A percentile compares a stretch with the other conserved stretches of the same genome.
Evolutionary conservation across 345 rosid genomes (phyloP).

Genomic region (Populus alba): DNA sequence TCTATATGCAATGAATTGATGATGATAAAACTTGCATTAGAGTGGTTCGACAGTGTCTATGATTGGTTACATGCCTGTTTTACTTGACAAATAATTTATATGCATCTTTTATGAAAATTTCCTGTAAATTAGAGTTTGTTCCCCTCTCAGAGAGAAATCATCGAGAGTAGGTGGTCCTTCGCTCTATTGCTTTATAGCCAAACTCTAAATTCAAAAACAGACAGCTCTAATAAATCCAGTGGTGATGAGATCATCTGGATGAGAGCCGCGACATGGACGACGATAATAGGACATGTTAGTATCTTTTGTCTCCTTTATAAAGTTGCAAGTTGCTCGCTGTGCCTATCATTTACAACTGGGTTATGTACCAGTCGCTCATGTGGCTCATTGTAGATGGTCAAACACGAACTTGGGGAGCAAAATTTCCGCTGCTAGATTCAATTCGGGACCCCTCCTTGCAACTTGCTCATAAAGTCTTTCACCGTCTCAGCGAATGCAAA

Average conservation of each 20-base stretch:
- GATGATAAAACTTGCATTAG: not conserved
- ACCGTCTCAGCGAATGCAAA: not conserved
- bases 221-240: not conserved
- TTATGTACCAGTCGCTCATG: not conserved
- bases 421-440: conserved; percentile 18
- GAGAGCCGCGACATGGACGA: not conserved
- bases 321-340: conserved; percentile 17
- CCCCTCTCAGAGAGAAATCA: not conserved
- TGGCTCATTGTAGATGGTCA: conserved; percentile 17
- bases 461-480: conserved; percentile 22
- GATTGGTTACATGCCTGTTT: not conserved
- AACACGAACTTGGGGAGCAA: not conserved
- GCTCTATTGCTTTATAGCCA: not conserved
- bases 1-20: not conserved
- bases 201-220: not conserved
- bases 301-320: not conserved
- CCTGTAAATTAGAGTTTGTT: not conserved
- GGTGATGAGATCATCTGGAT: conserved; percentile 8
- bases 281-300: not conserved
- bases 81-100: not conserved
- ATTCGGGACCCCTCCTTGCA: conserved; percentile 8
- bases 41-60: not conserved
- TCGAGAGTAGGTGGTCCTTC: not conserved
- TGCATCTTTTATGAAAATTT: not conserved
- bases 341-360: conserved; percentile 5